Percentiles rank a stretch among this genome's conserved stretches.
Conservation (phyloP, 1,284 basidiomycete species). For the Cutaneotrichosporon mucoides region DNA sequence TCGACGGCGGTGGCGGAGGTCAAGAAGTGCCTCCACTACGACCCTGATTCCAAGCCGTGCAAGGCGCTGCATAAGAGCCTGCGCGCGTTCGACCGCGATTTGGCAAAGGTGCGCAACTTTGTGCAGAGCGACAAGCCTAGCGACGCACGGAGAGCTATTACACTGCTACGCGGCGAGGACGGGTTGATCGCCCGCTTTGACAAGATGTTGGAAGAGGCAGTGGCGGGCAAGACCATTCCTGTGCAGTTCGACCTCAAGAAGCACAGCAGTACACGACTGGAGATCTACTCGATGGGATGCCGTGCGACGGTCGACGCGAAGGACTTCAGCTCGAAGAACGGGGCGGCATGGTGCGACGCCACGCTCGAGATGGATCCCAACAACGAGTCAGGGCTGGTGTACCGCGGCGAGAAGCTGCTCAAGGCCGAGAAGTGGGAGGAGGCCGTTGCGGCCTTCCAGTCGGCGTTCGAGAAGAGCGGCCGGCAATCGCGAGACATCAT, state of each 20-base stretch:
- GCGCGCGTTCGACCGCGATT: constrained; percentile 72
- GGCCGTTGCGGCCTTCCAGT: constrained; percentile 70
- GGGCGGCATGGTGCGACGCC: constrained; percentile 63
- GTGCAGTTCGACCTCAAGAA: constrained; percentile 53
- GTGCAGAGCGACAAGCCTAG: constrained; percentile 60
- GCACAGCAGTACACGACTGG: constrained; percentile 53
- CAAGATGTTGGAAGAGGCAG: constrained; percentile 58
- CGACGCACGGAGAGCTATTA: constrained; percentile 51
- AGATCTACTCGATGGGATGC: constrained; percentile 67
- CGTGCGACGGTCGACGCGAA: constrained; percentile 66
- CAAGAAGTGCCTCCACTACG: constrained; percentile 85
- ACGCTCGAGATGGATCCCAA: constrained; percentile 57
- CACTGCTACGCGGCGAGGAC: constrained; percentile 58
- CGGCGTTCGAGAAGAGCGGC: constrained; percentile 77
- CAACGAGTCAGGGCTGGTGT: constrained; percentile 58
- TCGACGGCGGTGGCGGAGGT: constrained; percentile 60
- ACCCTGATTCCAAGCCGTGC: constrained; percentile 86
- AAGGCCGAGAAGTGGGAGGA: constrained; percentile 82
- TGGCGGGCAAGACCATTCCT: constrained; percentile 48
- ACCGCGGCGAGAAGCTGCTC: constrained; percentile 68
- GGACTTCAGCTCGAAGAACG: constrained; percentile 53
- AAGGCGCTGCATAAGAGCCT: constrained; percentile 70
- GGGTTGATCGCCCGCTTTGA: constrained; percentile 65
- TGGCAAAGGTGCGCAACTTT: constrained; percentile 68
- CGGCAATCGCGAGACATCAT: constrained; percentile 70